These are phyloP conservation scores for Solanum sitiens DNA, from an alignment of 257 asterid genomes.

Conservation along the genomic window DNA sequence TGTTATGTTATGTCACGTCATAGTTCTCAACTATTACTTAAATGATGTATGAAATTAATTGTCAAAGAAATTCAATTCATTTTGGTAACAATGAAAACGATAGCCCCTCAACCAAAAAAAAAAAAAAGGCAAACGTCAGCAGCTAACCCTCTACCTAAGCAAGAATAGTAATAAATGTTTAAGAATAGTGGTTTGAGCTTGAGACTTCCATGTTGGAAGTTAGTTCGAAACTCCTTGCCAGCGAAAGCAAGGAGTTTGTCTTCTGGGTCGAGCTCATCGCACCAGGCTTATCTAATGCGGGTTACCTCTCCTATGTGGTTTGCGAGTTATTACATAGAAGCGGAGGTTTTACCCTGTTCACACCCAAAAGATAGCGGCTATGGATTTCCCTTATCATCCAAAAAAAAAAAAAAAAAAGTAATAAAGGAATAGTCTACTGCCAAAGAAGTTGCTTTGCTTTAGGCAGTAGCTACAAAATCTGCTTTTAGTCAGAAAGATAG, in stretches of 20 bases:
- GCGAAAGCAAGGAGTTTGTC: rapidly evolving
- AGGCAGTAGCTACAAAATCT: background rate
- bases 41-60: background rate
- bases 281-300: too few relatives aligned
- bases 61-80: background rate
- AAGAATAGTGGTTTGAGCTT: too few relatives aligned
- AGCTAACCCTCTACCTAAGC: background rate
- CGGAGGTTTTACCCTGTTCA: rapidly evolving
- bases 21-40: background rate
- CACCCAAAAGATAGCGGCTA: rapidly evolving
- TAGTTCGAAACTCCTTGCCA: too few relatives aligned
- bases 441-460: background rate
- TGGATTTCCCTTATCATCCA: too few relatives aligned
- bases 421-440: background rate
- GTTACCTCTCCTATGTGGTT: too few relatives aligned
- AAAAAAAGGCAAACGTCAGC: background rate
- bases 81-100: background rate
- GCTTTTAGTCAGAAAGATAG: background rate
- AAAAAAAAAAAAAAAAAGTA: background rate
- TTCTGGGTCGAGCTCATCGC: too few relatives aligned
- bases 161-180: background rate
- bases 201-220: too few relatives aligned
- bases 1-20: background rate
- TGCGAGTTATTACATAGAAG: too few relatives aligned
- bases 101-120: background rate